A percentile compares a stretch with the other conserved stretches of the same genome.
Conservation (phyloP, 2,329 filamentous ascomycete genomes). For the Trichophyton simii region DNA sequence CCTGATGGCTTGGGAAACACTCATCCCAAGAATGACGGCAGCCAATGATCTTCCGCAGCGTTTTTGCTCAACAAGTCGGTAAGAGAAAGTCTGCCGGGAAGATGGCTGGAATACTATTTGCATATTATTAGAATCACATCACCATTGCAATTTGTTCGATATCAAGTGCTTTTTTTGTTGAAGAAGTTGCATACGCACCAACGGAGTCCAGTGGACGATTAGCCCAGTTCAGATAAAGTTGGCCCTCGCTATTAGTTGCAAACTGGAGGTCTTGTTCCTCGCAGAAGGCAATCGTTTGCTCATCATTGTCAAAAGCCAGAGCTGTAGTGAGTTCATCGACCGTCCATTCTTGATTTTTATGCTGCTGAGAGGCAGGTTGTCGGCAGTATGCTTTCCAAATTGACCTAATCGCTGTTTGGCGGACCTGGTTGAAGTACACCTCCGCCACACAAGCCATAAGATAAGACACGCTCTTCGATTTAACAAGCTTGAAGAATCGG, state of each 20-base stretch:
- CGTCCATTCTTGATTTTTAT: conserved; percentile 45
- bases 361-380: conserved; percentile 35
- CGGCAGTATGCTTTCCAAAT: conserved; percentile 43
- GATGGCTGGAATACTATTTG: conserved; percentile 31
- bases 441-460: conserved; percentile 53
- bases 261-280: conserved; percentile 42
- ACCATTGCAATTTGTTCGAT: no score
- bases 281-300: conserved; percentile 44
- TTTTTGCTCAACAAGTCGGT: conserved; percentile 46
- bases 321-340: conserved; percentile 39
- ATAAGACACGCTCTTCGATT: conserved; percentile 45
- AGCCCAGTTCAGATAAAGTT: conserved; percentile 41
- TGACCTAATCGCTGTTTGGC: conserved; percentile 43
- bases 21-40: conserved; percentile 46
- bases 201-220: conserved; percentile 36
- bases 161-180: no score
- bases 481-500: conserved; percentile 45
- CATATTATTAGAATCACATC: background rate
- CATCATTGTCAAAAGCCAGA: conserved; percentile 44
- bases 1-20: conserved; percentile 38
- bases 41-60: conserved; percentile 43
- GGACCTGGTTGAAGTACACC: conserved; percentile 48
- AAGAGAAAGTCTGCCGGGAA: conserved; percentile 42
- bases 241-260: conserved; percentile 33
- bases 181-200: conserved; percentile 22